Conservation (phyloP, 805 yeast genomes). For the Blastobotrys americana region DNA sequence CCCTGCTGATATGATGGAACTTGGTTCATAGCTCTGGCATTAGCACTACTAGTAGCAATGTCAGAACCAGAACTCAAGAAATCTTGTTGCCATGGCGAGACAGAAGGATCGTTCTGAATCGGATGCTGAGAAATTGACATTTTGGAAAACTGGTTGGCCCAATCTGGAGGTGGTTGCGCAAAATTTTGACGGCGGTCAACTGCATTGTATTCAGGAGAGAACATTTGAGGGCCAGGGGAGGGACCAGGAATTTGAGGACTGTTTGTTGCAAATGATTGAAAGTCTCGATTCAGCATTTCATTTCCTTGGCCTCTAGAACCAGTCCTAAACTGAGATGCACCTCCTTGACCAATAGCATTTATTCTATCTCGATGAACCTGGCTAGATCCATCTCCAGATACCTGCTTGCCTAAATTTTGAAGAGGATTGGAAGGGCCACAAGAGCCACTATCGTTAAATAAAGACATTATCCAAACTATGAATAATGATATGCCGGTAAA, state of each 20-base stretch:
- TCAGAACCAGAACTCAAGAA: no score
- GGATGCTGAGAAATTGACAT: constrained; percentile 1
- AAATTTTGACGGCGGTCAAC: background rate
- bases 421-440: constrained; percentile 28
- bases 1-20: background rate
- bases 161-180: background rate
- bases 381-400: constrained; percentile 7
- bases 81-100: background rate
- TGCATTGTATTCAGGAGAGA: background rate
- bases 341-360: constrained; percentile 12
- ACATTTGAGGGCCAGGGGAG: no score
- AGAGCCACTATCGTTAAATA: constrained; percentile 9
- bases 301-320: background rate
- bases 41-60: no score
- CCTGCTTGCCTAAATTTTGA: constrained; percentile 25
- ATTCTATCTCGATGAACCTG: constrained; percentile 8
- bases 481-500: no score
- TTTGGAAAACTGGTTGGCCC: constrained; percentile 2
- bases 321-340: background rate
- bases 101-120: background rate
- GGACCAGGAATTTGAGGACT: background rate
- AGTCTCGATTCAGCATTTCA: background rate
- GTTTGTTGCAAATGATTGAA: background rate
- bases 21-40: background rate
- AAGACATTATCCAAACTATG: constrained; percentile 1